These are phyloP conservation scores for Chlorophyllum brunneum DNA, from an alignment of 768 basidiomycete genomes.

Conservation along the genomic window DNA sequence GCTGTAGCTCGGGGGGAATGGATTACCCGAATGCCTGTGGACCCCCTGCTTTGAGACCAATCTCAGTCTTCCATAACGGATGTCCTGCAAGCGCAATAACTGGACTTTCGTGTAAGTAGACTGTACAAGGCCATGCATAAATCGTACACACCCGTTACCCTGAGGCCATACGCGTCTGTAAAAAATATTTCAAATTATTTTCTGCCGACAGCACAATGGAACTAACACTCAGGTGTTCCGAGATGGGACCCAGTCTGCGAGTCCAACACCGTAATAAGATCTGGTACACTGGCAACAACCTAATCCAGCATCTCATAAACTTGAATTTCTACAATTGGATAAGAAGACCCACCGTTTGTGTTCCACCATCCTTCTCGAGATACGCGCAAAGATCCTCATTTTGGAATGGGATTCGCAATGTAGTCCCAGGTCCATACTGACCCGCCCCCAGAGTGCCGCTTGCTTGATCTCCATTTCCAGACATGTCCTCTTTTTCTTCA, in stretches of 20 bases:
- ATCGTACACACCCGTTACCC: slow-evolving; percentile 45
- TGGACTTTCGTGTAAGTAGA: slow-evolving; percentile 2
- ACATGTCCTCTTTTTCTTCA: slow-evolving; percentile 27
- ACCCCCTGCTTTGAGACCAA: slow-evolving; percentile 49
- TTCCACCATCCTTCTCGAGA: slow-evolving; percentile 27
- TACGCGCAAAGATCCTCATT: slow-evolving; percentile 58
- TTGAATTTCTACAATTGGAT: neutral
- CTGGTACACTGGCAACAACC: slow-evolving; percentile 57
- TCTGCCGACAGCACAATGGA: neutral
- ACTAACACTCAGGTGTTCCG: slow-evolving; percentile 50
- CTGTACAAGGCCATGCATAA: slow-evolving; percentile 17
- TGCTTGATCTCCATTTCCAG: slow-evolving; percentile 2
- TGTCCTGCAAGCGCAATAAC: slow-evolving; percentile 39
- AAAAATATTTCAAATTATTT: neutral
- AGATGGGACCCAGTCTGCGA: slow-evolving; percentile 57
- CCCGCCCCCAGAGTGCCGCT: neutral
- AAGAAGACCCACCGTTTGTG: slow-evolving; percentile 16
- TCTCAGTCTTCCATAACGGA: slow-evolving; percentile 48
- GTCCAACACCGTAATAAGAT: slow-evolving; percentile 62
- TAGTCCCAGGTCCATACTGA: slow-evolving; percentile 20
- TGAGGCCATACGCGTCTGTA: slow-evolving; percentile 48
- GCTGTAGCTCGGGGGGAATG: too few relatives aligned
- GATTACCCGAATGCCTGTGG: slow-evolving; percentile 49
- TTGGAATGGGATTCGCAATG: slow-evolving; percentile 54
- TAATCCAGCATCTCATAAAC: slow-evolving; percentile 13